A percentile compares a stretch with the other conserved stretches of the same genome.
Evolutionary conservation across 495 filamentous ascomycete genomes (phyloP).

Genomic region (Neurospora sp.): DNA sequence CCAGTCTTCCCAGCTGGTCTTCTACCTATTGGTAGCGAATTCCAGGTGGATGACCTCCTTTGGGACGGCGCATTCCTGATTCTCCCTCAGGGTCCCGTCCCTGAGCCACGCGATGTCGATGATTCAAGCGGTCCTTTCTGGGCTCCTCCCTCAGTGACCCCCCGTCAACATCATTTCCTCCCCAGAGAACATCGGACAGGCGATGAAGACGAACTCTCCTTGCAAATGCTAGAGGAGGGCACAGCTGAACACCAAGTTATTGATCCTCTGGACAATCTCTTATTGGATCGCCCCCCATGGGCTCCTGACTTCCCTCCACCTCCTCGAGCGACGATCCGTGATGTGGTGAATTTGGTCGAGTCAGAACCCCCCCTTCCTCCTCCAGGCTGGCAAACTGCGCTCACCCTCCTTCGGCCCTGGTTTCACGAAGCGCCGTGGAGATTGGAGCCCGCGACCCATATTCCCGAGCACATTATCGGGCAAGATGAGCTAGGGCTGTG

Average conservation of each 20-base stretch:
- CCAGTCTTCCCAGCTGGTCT: background rate
- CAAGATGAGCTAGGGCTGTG: background rate
- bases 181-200: background rate
- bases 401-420: background rate
- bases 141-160: background rate
- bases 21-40: background rate
- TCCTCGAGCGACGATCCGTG: background rate
- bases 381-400: background rate
- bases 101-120: background rate
- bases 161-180: background rate
- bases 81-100: background rate
- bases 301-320: background rate
- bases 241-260: background rate
- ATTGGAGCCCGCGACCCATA: background rate
- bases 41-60: background rate
- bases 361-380: background rate
- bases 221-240: background rate
- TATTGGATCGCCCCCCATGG: background rate
- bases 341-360: background rate
- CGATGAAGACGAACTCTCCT: background rate
- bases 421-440: background rate
- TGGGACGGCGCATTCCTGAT: background rate
- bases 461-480: background rate
- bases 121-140: background rate
- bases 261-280: background rate